These are phyloP conservation scores for Cutaneotrichosporon cavernicola DNA, from an alignment of 1,284 basidiomycete species.

Conservation along the genomic window DNA sequence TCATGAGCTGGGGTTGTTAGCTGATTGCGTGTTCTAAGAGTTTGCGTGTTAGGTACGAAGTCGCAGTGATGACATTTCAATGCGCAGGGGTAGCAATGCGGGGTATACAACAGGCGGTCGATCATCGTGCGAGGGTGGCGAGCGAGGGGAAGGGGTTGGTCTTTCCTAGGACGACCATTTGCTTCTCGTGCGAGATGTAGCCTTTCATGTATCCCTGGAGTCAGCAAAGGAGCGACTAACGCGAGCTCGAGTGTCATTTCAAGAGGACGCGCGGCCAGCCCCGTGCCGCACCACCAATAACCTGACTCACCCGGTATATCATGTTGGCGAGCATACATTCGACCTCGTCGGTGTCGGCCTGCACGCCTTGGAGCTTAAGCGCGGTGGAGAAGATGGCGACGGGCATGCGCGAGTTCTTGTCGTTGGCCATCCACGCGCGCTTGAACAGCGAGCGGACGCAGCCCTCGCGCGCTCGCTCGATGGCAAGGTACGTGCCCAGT, in stretches of 20 bases:
- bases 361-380: conserved; percentile 63
- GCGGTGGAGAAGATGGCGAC: conserved; percentile 73
- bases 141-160: conserved; percentile 73
- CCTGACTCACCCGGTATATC: conserved; percentile 67
- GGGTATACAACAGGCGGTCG: conserved; percentile 2
- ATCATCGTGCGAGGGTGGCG: conserved; percentile 34
- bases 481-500: conserved; percentile 76
- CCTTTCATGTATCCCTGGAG: conserved; percentile 76
- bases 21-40: background rate
- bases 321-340: conserved; percentile 93
- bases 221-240: background rate
- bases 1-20: background rate
- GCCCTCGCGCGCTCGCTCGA: conserved; percentile 83
- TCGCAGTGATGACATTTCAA: background rate
- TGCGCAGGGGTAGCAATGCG: conserved; percentile 3
- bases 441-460: conserved; percentile 83
- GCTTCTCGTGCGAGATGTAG: conserved; percentile 92
- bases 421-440: conserved; percentile 76
- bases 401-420: conserved; percentile 71
- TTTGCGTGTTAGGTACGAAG: background rate
- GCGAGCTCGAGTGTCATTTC: too few relatives aligned
- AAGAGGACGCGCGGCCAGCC: too few relatives aligned
- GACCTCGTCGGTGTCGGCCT: conserved; percentile 68
- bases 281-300: background rate
- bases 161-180: conserved; percentile 83